Evolutionary conservation across 306 rosid species (phyloP).

Genomic region (Castanospermum australe): DNA sequence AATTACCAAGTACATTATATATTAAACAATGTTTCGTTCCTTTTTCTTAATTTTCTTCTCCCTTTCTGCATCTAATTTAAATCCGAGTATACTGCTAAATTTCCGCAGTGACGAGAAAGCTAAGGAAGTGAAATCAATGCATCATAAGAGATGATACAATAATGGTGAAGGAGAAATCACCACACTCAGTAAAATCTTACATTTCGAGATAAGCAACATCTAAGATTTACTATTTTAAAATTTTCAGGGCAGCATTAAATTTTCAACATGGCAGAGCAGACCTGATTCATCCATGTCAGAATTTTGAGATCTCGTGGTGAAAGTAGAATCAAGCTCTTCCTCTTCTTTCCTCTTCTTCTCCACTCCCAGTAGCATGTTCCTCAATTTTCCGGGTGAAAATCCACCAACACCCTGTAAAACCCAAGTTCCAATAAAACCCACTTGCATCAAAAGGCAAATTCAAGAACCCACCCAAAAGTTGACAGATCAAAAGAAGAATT

Average conservation of each 20-base stretch:
- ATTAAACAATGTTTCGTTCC: not conserved
- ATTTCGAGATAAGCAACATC: conserved; percentile 12
- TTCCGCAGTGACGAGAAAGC: not conserved
- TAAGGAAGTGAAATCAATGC: conserved; percentile 2
- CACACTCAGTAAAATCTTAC: conserved; percentile 1
- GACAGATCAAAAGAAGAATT: conserved; percentile 35
- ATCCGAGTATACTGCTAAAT: not conserved
- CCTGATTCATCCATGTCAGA: conserved; percentile 74
- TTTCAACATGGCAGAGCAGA: conserved; percentile 24
- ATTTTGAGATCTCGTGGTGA: conserved; percentile 65
- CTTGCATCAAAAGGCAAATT: not conserved
- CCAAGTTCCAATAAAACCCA: conserved; percentile 23
- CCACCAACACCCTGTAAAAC: conserved; percentile 75
- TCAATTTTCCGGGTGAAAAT: conserved; percentile 87
- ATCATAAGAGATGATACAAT: conserved; percentile 1
- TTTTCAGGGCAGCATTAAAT: not conserved
- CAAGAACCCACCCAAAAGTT: not conserved
- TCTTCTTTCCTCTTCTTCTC: conserved; percentile 83
- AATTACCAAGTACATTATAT: not conserved
- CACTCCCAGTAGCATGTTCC: conserved; percentile 80
- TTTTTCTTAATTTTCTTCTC: not conserved
- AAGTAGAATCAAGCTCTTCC: conserved; percentile 61
- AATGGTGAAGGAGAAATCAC: conserved; percentile 5
- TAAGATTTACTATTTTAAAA: conserved; percentile 16
- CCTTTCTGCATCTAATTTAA: not conserved